phyloP scores from a whole-genome alignment of 225 moss, liverwort and hornwort species.

The Asterella californica region DNA sequence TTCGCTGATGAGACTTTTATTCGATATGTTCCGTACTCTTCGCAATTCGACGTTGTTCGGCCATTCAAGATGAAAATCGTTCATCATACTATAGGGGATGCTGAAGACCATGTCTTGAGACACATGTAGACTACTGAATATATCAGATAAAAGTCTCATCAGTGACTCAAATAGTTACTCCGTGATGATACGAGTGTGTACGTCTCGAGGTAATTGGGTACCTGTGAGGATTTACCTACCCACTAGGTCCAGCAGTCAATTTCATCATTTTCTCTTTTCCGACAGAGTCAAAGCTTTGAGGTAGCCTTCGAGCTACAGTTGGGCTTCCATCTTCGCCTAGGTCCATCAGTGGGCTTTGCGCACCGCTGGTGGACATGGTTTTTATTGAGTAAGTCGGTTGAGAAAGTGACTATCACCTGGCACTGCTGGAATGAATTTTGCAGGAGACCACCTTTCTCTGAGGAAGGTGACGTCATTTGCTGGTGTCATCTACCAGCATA shows the following conservation, averaged over 20 bases:
- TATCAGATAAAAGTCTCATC: background rate
- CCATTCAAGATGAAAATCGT: background rate
- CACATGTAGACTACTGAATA: background rate
- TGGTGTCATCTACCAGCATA: conserved; percentile 51
- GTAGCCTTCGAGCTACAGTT: background rate
- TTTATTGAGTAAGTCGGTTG: background rate
- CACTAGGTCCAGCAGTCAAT: too few species aligned
- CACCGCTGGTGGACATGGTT: background rate
- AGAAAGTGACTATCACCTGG: background rate
- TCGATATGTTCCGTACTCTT: background rate
- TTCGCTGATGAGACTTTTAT: background rate
- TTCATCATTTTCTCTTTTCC: too few species aligned
- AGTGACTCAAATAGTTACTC: background rate
- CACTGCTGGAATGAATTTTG: background rate
- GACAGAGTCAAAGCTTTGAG: background rate
- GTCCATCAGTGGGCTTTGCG: too few species aligned
- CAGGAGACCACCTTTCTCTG: conserved; percentile 52
- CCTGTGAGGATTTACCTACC: too few species aligned
- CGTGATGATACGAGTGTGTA: too few species aligned
- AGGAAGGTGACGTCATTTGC: conserved; percentile 53
- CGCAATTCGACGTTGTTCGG: background rate
- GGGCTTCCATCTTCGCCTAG: background rate
- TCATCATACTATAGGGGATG: background rate
- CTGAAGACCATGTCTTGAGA: background rate
- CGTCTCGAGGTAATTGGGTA: too few species aligned